These are phyloP conservation scores for Plasmodium reichenowi DNA, from an alignment of 169 alveolate genomes.

Conservation along the genomic window DNA sequence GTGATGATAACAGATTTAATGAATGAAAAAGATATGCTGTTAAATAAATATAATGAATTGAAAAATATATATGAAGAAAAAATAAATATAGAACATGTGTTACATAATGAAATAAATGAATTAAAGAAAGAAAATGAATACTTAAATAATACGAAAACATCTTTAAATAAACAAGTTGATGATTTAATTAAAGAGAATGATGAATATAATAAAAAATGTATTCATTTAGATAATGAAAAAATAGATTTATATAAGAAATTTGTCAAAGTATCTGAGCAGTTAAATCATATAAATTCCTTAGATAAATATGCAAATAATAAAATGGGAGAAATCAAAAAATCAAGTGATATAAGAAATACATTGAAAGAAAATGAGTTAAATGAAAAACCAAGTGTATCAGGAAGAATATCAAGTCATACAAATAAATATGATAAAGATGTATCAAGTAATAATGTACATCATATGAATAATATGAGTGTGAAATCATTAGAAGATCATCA, in stretches of 20 bases:
- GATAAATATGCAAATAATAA: conserved; percentile 1
- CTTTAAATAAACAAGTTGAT: conserved; percentile 19
- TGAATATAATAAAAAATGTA: conserved; percentile 39
- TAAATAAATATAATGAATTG: conserved; percentile 61
- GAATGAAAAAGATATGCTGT: conserved; percentile 44
- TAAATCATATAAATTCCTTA: conserved; percentile 25
- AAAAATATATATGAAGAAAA: conserved; percentile 47
- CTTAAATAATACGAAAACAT: conserved; percentile 34
- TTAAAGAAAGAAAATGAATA: conserved; percentile 22
- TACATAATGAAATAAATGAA: conserved; percentile 49
- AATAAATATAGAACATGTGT: conserved; percentile 23
- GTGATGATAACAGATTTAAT: conserved; percentile 44
- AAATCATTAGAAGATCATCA: not conserved
- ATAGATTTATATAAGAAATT: conserved; percentile 60
- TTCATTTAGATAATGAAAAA: conserved; percentile 65
- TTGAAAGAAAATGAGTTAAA: conserved; percentile 20
- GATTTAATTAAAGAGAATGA: conserved; percentile 54
- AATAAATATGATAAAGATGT: not conserved
- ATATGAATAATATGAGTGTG: conserved; percentile 1
- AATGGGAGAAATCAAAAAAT: not conserved
- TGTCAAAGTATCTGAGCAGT: conserved; percentile 34
- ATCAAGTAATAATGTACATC: not conserved
- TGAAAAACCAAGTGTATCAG: not conserved
- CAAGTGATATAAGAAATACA: not conserved
- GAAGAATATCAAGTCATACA: not conserved